These are phyloP conservation scores for Yamadazyma sp. DNA, from an alignment of 1,139 yeast genomes.

Conservation along the genomic window DNA sequence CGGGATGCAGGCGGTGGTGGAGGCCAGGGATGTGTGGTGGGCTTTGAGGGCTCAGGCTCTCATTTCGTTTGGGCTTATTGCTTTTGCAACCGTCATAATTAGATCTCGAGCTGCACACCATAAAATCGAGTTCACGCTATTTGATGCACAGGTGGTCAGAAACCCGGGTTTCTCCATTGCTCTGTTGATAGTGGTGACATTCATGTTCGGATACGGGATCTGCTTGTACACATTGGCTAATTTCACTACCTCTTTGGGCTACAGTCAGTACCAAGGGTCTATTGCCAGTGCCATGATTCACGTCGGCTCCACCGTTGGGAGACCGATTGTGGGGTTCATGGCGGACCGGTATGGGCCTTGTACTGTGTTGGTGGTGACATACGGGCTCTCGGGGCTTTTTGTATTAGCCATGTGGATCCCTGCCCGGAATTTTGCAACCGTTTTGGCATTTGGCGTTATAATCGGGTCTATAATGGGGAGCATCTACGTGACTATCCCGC, in stretches of 20 bases:
- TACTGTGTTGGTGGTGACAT: conserved; percentile 30
- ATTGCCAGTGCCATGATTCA: conserved; percentile 47
- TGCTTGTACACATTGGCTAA: conserved; percentile 46
- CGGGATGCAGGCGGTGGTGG: conserved; percentile 37
- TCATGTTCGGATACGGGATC: conserved; percentile 45
- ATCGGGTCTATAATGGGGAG: conserved; percentile 31
- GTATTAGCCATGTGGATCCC: conserved; percentile 39
- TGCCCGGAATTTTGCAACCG: conserved; percentile 31
- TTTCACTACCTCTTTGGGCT: conserved; percentile 46
- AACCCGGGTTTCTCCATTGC: conserved; percentile 33
- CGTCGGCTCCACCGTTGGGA: conserved; percentile 39
- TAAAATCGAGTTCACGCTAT: conserved; percentile 34
- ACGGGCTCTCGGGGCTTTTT: conserved; percentile 25
- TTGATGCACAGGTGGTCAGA: conserved; percentile 28
- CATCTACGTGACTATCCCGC: conserved; percentile 30
- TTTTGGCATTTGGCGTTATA: conserved; percentile 25
- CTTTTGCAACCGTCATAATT: conserved; percentile 30
- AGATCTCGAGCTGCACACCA: conserved; percentile 23
- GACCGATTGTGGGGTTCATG: conserved; percentile 42
- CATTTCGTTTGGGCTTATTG: conserved; percentile 30
- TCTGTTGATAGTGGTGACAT: conserved; percentile 25
- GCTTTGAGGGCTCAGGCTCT: conserved; percentile 39
- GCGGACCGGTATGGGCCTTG: conserved; percentile 41
- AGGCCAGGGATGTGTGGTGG: conserved; percentile 29
- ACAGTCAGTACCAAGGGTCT: conserved; percentile 39